Conservation (phyloP, 164 flowering plant genomes). For the Annona cherimola region DNA sequence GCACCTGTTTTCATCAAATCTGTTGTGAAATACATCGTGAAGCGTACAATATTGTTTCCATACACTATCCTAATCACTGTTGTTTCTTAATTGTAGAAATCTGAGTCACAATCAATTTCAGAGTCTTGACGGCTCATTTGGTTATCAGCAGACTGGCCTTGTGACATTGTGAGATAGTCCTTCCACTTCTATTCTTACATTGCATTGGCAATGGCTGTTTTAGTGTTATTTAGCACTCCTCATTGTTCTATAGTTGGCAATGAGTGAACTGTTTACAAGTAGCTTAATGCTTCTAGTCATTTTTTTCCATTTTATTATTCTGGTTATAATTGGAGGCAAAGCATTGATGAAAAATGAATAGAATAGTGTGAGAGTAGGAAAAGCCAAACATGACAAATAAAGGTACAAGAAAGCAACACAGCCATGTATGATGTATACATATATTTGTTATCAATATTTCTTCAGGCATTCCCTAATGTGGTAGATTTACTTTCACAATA, state of each 20-base stretch:
- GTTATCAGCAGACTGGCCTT: conserved; percentile 49
- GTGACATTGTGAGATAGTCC: conserved; percentile 57
- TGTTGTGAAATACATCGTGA: background rate
- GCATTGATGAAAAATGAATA: too few relatives aligned
- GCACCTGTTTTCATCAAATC: background rate
- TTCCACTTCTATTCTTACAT: background rate
- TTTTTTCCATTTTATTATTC: too few relatives aligned
- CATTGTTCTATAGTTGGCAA: background rate
- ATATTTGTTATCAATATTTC: too few relatives aligned
- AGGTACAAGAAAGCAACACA: too few relatives aligned
- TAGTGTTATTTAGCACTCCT: background rate
- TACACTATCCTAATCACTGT: background rate
- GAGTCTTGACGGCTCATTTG: conserved; percentile 44
- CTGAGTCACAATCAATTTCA: conserved; percentile 71
- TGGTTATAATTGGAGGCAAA: too few relatives aligned
- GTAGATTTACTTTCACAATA: too few relatives aligned
- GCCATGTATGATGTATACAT: too few relatives aligned
- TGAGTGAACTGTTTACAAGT: background rate
- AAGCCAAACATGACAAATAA: too few relatives aligned
- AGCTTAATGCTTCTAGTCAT: background rate
- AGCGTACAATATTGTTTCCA: background rate
- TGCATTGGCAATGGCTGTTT: background rate
- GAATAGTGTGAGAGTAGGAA: too few relatives aligned
- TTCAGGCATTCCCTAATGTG: too few relatives aligned
- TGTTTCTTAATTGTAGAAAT: conserved; percentile 39